Percentiles rank a stretch among this genome's conserved stretches.
These are phyloP conservation scores for Diutina catenulata DNA, from an alignment of 1,139 yeast species.

Conservation along the genomic window DNA sequence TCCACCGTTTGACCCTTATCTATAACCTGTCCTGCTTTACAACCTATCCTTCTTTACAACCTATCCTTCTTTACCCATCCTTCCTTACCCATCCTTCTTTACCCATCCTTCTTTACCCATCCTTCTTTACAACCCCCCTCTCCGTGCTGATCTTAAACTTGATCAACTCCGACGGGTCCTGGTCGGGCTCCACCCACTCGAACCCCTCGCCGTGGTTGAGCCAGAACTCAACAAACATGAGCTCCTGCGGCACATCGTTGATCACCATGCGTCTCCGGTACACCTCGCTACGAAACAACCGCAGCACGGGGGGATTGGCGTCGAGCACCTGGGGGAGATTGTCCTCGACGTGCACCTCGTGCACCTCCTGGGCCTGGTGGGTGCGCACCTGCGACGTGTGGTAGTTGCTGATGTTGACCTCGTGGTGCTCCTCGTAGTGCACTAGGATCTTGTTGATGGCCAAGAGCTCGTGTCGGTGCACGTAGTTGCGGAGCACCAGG, in stretches of 20 bases:
- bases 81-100: no score
- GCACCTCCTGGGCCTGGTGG: neutral
- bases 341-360: neutral
- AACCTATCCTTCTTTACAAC: no score
- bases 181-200: slow-evolving; percentile 73
- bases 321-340: neutral
- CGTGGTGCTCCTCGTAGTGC: slow-evolving; percentile 30
- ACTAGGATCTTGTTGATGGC: slow-evolving; percentile 21
- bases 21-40: no score
- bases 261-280: neutral
- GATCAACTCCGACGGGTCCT: slow-evolving; percentile 44
- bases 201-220: slow-evolving; percentile 67
- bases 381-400: slow-evolving; percentile 13
- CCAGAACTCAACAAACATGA: slow-evolving; percentile 65
- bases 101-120: no score
- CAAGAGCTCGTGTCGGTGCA: slow-evolving; percentile 19
- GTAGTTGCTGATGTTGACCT: slow-evolving; percentile 25
- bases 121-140: no score
- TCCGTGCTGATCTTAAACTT: neutral
- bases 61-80: no score
- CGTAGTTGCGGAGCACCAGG: slow-evolving; percentile 13
- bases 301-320: neutral
- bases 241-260: slow-evolving; percentile 23
- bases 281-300: neutral
- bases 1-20: no score